These are phyloP conservation scores for Porphyrellus sp. DNA, from an alignment of 1,284 basidiomycete genomes.

Conservation along the genomic window DNA sequence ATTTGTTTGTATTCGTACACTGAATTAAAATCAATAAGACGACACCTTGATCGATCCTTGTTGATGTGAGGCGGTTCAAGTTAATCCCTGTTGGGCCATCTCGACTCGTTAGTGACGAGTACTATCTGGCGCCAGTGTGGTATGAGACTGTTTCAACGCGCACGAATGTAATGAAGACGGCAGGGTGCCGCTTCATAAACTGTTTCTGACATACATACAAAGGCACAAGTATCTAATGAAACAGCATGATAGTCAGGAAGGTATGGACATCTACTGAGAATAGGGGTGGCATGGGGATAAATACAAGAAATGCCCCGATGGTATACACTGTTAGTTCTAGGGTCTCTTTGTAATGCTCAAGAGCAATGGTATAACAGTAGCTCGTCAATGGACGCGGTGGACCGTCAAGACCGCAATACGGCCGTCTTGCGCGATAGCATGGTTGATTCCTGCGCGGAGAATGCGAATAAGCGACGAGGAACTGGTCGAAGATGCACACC, in stretches of 20 bases:
- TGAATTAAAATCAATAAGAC: conserved; percentile 1
- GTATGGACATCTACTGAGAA: conserved; percentile 14
- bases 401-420: conserved; percentile 74
- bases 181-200: too few relatives aligned
- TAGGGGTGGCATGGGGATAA: conserved; percentile 1
- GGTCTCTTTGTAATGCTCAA: not conserved
- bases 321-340: conserved; percentile 16
- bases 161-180: too few relatives aligned
- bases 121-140: too few relatives aligned
- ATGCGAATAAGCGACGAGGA: not conserved
- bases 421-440: conserved; percentile 75
- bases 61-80: too few relatives aligned
- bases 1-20: conserved; percentile 18
- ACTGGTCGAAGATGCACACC: conserved; percentile 48
- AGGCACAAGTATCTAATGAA: not conserved
- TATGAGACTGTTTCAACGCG: too few relatives aligned
- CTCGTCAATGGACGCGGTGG: conserved; percentile 37
- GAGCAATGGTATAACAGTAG: not conserved
- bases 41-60: too few relatives aligned
- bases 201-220: too few relatives aligned
- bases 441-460: conserved; percentile 62
- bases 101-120: too few relatives aligned
- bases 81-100: too few relatives aligned
- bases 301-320: conserved; percentile 6
- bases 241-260: conserved; percentile 3